These are phyloP conservation scores for Immersiella caudata DNA, from an alignment of 495 filamentous ascomycete species.

Conservation along the genomic window DNA sequence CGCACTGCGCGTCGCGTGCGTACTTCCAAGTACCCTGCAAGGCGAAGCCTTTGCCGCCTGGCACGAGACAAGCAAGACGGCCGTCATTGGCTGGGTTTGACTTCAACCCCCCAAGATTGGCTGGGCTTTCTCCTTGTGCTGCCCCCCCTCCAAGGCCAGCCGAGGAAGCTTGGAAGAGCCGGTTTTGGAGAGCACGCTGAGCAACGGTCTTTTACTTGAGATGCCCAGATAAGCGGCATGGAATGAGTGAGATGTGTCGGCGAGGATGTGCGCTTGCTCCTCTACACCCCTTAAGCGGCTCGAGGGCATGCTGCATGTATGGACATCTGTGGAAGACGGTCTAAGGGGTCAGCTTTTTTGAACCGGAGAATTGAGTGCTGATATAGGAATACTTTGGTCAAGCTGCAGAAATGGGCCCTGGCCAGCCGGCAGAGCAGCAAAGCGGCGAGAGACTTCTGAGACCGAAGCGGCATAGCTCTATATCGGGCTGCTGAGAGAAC, in stretches of 20 bases:
- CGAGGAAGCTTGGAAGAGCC: neutral
- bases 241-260: neutral
- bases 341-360: neutral
- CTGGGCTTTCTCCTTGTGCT: neutral
- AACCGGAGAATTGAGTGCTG: constrained; percentile 1
- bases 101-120: neutral
- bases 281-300: neutral
- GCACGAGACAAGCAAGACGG: constrained; percentile 4
- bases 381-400: neutral
- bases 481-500: neutral
- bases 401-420: neutral
- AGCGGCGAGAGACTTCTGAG: neutral
- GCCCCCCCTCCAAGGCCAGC: neutral
- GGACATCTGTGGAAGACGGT: neutral
- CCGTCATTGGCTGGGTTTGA: neutral
- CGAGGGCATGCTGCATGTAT: neutral
- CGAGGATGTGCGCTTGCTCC: neutral
- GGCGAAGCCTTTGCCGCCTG: constrained; percentile 4
- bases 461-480: neutral
- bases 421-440: neutral
- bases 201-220: neutral
- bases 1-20: constrained; percentile 16
- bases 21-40: neutral
- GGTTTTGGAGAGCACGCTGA: neutral
- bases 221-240: neutral